These are phyloP conservation scores for Globisporangium recalcitrans DNA, from an alignment of 352 stramenopile genomes.

Conservation along the genomic window DNA sequence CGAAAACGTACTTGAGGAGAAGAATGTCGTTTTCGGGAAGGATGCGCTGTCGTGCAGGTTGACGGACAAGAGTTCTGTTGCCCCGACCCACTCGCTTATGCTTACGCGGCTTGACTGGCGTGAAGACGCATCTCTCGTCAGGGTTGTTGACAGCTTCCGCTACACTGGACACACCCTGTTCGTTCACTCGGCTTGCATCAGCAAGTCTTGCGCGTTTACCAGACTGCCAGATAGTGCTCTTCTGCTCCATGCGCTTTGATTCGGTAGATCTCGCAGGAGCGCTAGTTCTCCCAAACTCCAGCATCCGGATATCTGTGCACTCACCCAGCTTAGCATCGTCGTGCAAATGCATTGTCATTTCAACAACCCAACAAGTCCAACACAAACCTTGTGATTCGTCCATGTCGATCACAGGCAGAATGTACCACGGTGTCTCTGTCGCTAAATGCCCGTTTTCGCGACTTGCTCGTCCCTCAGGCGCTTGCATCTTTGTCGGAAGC, in stretches of 20 bases:
- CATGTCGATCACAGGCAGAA: constrained; percentile 33
- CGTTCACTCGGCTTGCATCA: neutral
- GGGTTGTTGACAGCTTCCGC: constrained; percentile 7
- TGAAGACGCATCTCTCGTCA: constrained; percentile 45
- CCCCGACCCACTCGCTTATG: constrained; percentile 13
- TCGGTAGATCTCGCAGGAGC: neutral
- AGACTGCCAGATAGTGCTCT: neutral
- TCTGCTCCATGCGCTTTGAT: neutral
- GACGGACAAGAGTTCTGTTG: neutral
- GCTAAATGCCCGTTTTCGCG: constrained; percentile 8
- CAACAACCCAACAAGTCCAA: neutral
- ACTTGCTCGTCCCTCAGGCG: neutral
- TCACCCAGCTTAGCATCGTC: neutral
- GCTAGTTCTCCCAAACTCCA: constrained; percentile 35
- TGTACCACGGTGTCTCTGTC: constrained; percentile 50
- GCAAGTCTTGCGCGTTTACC: neutral
- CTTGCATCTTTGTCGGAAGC: neutral
- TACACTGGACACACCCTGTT: constrained; percentile 7
- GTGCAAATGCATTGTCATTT: neutral
- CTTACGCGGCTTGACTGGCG: constrained; percentile 43
- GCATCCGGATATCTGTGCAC: constrained; percentile 43
- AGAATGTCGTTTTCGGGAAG: constrained; percentile 19
- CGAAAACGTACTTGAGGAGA: constrained; percentile 9
- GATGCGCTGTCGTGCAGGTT: constrained; percentile 22
- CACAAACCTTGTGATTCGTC: constrained; percentile 46